Evolutionary conservation across 1,284 basidiomycete species (phyloP).

Genomic region (Pseudozyma hubeiensis): DNA sequence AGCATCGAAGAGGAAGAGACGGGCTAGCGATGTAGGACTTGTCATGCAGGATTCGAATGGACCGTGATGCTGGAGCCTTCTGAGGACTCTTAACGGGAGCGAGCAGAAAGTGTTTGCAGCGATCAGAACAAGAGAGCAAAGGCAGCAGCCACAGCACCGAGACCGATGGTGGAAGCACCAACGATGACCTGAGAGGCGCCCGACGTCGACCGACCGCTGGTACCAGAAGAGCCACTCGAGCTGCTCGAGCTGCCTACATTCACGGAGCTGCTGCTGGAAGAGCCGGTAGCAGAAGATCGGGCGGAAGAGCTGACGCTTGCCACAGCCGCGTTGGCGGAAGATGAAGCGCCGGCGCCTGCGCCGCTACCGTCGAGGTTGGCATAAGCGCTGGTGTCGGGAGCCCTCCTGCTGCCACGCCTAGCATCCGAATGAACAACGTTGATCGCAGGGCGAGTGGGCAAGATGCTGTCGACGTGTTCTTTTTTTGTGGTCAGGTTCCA

Average conservation of each 20-base stretch:
- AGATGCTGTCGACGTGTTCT: slow-evolving; percentile 40
- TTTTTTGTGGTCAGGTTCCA: slow-evolving; percentile 45
- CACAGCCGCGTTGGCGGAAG: slow-evolving; percentile 14
- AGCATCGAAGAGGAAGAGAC: neutral
- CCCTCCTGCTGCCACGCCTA: slow-evolving; percentile 24
- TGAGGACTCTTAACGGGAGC: neutral
- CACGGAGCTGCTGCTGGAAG: neutral
- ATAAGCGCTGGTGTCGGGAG: slow-evolving; percentile 44
- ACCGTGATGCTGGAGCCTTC: slow-evolving; percentile 1
- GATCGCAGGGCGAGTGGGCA: slow-evolving; percentile 44
- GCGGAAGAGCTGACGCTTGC: slow-evolving; percentile 2
- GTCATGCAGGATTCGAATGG: neutral
- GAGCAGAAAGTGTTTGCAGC: neutral
- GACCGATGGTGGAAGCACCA: slow-evolving; percentile 28
- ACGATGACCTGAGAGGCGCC: slow-evolving; percentile 23
- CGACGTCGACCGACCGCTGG: slow-evolving; percentile 30
- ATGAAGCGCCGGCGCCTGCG: slow-evolving; percentile 15
- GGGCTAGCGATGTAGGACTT: neutral
- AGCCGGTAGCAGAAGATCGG: neutral
- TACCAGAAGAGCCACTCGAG: neutral
- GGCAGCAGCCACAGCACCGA: slow-evolving; percentile 37
- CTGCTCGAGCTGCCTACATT: slow-evolving; percentile 1
- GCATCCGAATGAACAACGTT: slow-evolving; percentile 50
- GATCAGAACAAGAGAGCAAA: slow-evolving; percentile 34
- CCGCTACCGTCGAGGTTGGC: slow-evolving; percentile 40